phyloP scores from a whole-genome alignment of 257 asterid species.

The Jacaranda copaia region DNA sequence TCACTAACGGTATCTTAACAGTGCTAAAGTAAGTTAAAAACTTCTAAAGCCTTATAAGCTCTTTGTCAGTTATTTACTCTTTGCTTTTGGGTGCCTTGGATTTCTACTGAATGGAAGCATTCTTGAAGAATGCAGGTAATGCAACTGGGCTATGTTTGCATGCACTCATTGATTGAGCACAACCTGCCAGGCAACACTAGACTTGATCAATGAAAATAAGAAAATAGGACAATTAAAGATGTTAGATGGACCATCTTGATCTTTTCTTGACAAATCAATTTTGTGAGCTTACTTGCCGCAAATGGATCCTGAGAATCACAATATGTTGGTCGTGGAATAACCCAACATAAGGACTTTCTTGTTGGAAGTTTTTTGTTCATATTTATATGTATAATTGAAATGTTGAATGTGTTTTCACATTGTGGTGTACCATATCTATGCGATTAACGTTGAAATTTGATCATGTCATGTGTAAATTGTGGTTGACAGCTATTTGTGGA shows the following conservation, averaged over 20 bases:
- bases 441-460: slow-evolving; percentile 11
- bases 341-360: too few relatives aligned
- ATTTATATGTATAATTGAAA: too few relatives aligned
- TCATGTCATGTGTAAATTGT: slow-evolving; percentile 4
- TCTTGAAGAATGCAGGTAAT: not conserved
- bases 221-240: not conserved
- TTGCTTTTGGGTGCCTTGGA: not conserved
- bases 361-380: too few relatives aligned
- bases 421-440: not conserved
- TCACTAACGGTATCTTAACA: not conserved
- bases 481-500: slow-evolving; percentile 68
- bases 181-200: not conserved
- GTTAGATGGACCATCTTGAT: not conserved
- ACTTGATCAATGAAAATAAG: not conserved
- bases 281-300: not conserved
- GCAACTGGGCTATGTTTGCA: not conserved
- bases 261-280: not conserved
- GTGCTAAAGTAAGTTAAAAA: not conserved
- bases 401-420: not conserved
- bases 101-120: not conserved
- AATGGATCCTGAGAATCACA: not conserved
- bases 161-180: not conserved
- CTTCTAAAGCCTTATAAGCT: not conserved
- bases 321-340: not conserved
- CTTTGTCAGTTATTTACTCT: not conserved